Evolutionary conservation across 768 basidiomycete genomes (phyloP).

Genomic region (Lactifluus piperatus): DNA sequence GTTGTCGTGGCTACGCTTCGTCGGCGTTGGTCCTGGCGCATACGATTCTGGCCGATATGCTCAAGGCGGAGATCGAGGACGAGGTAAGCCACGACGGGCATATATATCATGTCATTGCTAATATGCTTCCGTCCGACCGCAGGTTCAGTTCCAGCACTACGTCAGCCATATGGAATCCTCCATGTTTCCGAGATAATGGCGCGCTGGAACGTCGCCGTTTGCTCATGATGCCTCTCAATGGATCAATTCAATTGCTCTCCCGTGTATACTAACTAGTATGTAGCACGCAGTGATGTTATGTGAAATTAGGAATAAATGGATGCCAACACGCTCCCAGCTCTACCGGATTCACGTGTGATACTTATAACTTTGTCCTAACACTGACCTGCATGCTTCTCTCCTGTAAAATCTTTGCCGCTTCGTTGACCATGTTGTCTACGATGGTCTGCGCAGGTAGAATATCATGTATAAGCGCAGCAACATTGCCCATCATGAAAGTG

Average conservation of each 20-base stretch:
- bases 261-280: neutral
- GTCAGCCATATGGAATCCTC: constrained; percentile 2
- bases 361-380: constrained; percentile 29
- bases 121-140: neutral
- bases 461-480: constrained; percentile 65
- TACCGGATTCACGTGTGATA: neutral
- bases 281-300: neutral
- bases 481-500: constrained; percentile 79
- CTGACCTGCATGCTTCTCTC: constrained; percentile 32
- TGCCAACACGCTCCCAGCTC: neutral
- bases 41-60: neutral
- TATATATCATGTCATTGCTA: neutral
- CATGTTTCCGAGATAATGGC: constrained; percentile 6
- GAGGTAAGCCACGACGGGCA: neutral
- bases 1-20: constrained; percentile 1
- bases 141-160: constrained; percentile 6
- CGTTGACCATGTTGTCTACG: constrained; percentile 68
- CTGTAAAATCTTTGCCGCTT: constrained; percentile 42
- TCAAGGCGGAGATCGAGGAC: constrained; percentile 3
- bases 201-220: too few species aligned
- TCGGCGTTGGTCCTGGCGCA: constrained; percentile 2
- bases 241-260: too few species aligned
- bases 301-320: neutral
- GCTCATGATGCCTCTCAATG: too few species aligned
- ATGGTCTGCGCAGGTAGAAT: constrained; percentile 77